Evolutionary conservation across 2,329 filamentous ascomycete species (phyloP).

Genomic region (Ophiostoma novo-ulmi): DNA sequence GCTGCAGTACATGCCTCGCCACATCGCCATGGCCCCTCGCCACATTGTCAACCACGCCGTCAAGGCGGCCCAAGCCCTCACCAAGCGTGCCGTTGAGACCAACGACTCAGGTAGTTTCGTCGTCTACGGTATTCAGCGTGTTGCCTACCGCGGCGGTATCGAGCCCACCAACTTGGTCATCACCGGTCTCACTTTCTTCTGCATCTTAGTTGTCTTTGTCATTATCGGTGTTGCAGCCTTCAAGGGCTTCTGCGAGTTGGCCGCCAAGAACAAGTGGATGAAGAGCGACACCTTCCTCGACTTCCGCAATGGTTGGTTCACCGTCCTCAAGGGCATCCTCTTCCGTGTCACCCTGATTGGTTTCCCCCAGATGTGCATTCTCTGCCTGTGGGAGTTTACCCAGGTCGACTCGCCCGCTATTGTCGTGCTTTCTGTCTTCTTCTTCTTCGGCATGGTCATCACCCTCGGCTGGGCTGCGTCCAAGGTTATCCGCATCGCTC

Average conservation of each 20-base stretch:
- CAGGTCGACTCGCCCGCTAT: slow-evolving; percentile 71
- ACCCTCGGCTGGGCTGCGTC: slow-evolving; percentile 72
- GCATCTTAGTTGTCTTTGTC: slow-evolving; percentile 68
- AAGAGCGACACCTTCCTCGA: slow-evolving; percentile 69
- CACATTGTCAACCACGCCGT: slow-evolving; percentile 31
- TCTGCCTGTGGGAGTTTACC: slow-evolving; percentile 83
- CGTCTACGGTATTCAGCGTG: slow-evolving; percentile 72
- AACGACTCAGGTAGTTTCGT: slow-evolving; percentile 42
- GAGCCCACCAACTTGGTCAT: slow-evolving; percentile 82
- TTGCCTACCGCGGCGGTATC: slow-evolving; percentile 73
- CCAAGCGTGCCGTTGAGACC: slow-evolving; percentile 48
- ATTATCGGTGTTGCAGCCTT: slow-evolving; percentile 65
- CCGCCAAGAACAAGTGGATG: slow-evolving; percentile 66
- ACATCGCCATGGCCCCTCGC: slow-evolving; percentile 37
- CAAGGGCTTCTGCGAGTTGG: slow-evolving; percentile 68
- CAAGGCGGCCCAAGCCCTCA: slow-evolving; percentile 31
- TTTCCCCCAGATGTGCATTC: slow-evolving; percentile 76
- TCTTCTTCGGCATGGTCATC: slow-evolving; percentile 67
- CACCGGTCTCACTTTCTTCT: slow-evolving; percentile 76
- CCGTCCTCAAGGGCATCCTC: slow-evolving; percentile 78
- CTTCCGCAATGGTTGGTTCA: slow-evolving; percentile 82
- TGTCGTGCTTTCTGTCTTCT: slow-evolving; percentile 73
- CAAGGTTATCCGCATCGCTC: slow-evolving; percentile 77
- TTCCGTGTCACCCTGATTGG: slow-evolving; percentile 79
- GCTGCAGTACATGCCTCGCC: slow-evolving; percentile 38